phyloP scores from a whole-genome alignment of 768 basidiomycete genomes.

The Mycena venus region DNA sequence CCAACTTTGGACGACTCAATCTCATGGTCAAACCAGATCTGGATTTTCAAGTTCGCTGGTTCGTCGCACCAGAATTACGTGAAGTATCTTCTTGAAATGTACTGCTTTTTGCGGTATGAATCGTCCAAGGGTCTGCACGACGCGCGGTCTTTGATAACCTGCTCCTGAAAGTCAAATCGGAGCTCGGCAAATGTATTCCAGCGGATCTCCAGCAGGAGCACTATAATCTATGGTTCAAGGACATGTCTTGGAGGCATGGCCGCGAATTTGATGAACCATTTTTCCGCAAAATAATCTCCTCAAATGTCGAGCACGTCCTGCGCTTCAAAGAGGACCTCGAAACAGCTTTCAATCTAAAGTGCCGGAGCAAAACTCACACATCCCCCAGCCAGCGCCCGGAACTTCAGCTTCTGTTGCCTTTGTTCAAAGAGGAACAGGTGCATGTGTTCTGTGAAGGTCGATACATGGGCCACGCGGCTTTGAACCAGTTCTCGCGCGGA shows the following conservation, averaged over 20 bases:
- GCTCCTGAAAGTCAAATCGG: constrained; percentile 38
- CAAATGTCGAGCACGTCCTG: constrained; percentile 38
- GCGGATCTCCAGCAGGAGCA: constrained; percentile 40
- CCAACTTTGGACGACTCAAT: too few relatives aligned
- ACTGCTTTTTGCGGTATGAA: constrained; percentile 39
- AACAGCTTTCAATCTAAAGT: constrained; percentile 25
- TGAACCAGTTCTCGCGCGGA: constrained; percentile 31
- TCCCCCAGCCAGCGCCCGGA: constrained; percentile 35
- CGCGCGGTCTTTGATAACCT: constrained; percentile 35
- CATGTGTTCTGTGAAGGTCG: constrained; percentile 36
- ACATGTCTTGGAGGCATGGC: constrained; percentile 32
- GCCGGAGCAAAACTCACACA: constrained; percentile 32
- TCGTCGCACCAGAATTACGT: constrained; percentile 36
- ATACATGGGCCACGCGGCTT: constrained; percentile 28
- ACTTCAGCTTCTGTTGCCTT: constrained; percentile 24
- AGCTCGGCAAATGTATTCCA: constrained; percentile 31
- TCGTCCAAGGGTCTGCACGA: constrained; percentile 31
- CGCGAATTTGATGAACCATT: constrained; percentile 38
- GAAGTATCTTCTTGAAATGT: constrained; percentile 41
- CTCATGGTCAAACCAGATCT: not conserved
- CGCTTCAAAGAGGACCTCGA: constrained; percentile 39
- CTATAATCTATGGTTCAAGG: constrained; percentile 39
- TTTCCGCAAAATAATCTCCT: constrained; percentile 37
- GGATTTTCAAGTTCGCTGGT: constrained; percentile 7
- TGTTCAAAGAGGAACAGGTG: constrained; percentile 34